Conservation (phyloP, 495 filamentous ascomycete species). For the Staphylotrichum longicolle region DNA sequence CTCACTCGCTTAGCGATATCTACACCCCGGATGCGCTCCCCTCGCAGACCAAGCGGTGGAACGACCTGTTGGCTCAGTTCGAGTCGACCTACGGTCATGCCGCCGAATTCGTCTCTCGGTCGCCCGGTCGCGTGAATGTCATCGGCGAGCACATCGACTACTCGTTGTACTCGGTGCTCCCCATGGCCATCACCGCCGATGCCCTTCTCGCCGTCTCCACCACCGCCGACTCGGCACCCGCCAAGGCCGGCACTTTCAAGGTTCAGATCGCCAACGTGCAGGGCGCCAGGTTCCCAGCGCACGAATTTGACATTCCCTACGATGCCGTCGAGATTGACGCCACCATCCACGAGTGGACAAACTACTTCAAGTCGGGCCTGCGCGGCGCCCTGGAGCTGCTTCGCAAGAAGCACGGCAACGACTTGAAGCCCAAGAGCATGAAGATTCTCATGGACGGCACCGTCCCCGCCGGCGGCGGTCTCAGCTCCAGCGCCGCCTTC, state of each 20-base stretch:
- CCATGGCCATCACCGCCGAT: constrained; percentile 91
- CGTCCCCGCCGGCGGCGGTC: constrained; percentile 85
- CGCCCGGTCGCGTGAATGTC: constrained; percentile 94
- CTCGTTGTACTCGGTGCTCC: constrained; percentile 90
- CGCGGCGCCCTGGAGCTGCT: constrained; percentile 77
- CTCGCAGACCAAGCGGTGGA: constrained; percentile 65
- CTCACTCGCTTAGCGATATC: constrained; percentile 60
- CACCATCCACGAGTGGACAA: constrained; percentile 88
- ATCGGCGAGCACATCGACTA: constrained; percentile 99
- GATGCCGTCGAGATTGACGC: constrained; percentile 75
- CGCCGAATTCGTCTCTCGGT: constrained; percentile 81
- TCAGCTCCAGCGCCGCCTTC: constrained; percentile 93
- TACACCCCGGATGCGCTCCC: constrained; percentile 62
- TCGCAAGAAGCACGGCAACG: constrained; percentile 58
- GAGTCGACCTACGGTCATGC: constrained; percentile 63
- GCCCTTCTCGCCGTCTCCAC: constrained; percentile 81
- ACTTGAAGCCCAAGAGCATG: constrained; percentile 72
- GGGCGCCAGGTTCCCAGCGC: constrained; percentile 68
- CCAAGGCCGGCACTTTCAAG: constrained; percentile 38
- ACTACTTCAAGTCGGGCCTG: constrained; percentile 95
- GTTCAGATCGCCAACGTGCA: constrained; percentile 74
- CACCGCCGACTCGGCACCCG: constrained; percentile 48
- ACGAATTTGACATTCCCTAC: constrained; percentile 69
- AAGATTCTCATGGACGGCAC: constrained; percentile 86
- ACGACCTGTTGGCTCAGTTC: constrained; percentile 68